Base-by-base conservation (phyloP, 2,329 filamentous ascomycete species). In the Aspergillus transmontanensis region DNA sequence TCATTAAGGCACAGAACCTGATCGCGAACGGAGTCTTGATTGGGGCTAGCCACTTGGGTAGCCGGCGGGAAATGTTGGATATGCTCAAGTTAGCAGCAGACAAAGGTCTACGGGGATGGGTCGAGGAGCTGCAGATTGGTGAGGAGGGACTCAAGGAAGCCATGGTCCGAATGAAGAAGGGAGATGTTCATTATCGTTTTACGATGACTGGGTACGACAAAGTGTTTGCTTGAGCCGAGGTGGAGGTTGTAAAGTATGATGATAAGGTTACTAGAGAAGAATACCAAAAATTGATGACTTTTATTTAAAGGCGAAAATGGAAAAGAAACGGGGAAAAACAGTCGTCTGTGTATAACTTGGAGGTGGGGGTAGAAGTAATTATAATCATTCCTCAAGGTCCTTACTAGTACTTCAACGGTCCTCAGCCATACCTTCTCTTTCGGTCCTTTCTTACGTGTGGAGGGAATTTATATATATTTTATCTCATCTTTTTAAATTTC, bases 11-110 rank as follows among this genome's bases (percentile, higher is more conserved):
- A 57, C 90, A 93, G 82, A 87, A 87, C 73, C 90, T 96, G 72
- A 84, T 92, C 64, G 78, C 78, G 68, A 96, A 94, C 79, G 92
- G 92, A 46, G 77, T 86, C 76, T 84, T 90, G 71, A 89, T 93
- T 71, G 88, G 89, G 50, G 86, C 86, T 48, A 90, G 87, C 64
- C 90, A 93, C 78, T 79, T 93, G 66, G 90, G 90, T 21, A 90
- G 85, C 74, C 83, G 90, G 62, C 83, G 83, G 54, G 90, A 93
- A 83, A 88, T 88, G 76, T 76, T 92, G 59, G 85, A 85, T 67
- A 93, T 93, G 90, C 76, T 93, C 73, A 80, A 90, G 78, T 79
- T 93, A 63, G 89, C 89, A 12, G 89, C 86, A 5, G 86, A 91
- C 68, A 90, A 90, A 82, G 85, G 85, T 4, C 82, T 93, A 69